phyloP scores from a whole-genome alignment of 352 stramenopile genomes.

The Phytopythium kandeliae region DNA sequence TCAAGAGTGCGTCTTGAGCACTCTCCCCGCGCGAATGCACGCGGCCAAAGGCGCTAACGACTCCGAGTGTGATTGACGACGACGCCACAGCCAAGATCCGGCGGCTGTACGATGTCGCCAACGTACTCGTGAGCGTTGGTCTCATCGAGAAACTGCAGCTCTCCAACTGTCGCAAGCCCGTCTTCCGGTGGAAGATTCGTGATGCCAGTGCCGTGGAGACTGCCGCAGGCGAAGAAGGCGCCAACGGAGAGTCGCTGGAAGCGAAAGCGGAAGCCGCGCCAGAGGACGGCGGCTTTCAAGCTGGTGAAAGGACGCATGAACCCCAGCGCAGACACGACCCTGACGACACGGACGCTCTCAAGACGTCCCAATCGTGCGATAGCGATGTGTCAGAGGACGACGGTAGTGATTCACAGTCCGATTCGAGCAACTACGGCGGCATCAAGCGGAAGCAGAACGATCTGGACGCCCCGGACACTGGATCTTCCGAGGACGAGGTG shows the following conservation, averaged over 20 bases:
- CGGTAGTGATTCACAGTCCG: constrained; percentile 47
- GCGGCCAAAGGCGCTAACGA: neutral
- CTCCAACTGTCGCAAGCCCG: constrained; percentile 73
- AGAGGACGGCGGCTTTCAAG: constrained; percentile 1
- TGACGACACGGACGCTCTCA: constrained; percentile 18
- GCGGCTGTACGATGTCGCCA: constrained; percentile 96
- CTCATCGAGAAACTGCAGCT: constrained; percentile 90
- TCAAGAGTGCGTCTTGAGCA: constrained; percentile 60
- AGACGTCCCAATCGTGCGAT: constrained; percentile 57
- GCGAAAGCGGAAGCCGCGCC: constrained; percentile 11
- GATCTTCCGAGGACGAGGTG: constrained; percentile 23
- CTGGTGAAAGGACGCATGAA: too few relatives aligned
- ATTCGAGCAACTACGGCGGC: constrained; percentile 21
- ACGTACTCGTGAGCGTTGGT: constrained; percentile 92
- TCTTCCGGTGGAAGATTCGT: constrained; percentile 76
- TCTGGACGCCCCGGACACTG: constrained; percentile 18
- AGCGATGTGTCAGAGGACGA: constrained; percentile 52
- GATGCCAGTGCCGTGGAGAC: neutral
- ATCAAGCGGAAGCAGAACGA: constrained; percentile 42
- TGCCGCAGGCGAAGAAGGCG: neutral
- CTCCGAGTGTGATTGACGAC: neutral
- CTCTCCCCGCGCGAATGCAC: neutral
- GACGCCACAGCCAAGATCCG: constrained; percentile 88
- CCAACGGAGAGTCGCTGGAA: constrained; percentile 8
- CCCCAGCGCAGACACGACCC: constrained; percentile 2